Conservation (phyloP, 164 flowering plant genomes). For the Houttuynia cordata region DNA sequence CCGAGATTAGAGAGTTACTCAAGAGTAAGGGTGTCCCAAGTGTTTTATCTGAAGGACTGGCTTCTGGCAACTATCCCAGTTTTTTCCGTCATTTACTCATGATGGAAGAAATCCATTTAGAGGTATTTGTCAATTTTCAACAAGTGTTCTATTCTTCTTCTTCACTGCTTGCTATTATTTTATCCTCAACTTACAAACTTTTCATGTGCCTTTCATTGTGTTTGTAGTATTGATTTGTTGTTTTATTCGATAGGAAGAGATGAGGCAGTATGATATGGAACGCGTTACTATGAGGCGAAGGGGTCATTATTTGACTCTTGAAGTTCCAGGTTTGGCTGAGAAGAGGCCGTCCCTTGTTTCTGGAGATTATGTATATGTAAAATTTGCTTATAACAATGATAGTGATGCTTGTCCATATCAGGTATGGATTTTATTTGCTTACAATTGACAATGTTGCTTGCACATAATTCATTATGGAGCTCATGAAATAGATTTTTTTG, state of each 20-base stretch:
- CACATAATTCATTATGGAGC: not conserved
- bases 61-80: constrained; percentile 31
- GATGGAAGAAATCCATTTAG: constrained; percentile 81
- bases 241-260: constrained; percentile 47
- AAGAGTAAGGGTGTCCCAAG: constrained; percentile 49
- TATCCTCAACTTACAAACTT: too few species aligned
- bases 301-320: constrained; percentile 46
- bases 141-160: not conserved
- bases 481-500: not conserved
- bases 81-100: constrained; percentile 49
- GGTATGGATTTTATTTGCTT: constrained; percentile 19
- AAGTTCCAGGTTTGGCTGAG: constrained; percentile 92
- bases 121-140: constrained; percentile 31
- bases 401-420: constrained; percentile 29
- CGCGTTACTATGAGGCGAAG: constrained; percentile 38
- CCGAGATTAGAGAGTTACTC: constrained; percentile 32
- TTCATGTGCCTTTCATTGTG: too few species aligned
- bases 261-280: constrained; percentile 74
- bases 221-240: too few species aligned
- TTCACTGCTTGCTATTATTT: not conserved
- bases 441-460: not conserved
- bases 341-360: constrained; percentile 83
- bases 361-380: constrained; percentile 63
- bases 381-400: constrained; percentile 18
- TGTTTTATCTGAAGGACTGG: constrained; percentile 38